Base-by-base conservation (phyloP, 495 filamentous ascomycete species). In the Aspergillus haitiensis region DNA sequence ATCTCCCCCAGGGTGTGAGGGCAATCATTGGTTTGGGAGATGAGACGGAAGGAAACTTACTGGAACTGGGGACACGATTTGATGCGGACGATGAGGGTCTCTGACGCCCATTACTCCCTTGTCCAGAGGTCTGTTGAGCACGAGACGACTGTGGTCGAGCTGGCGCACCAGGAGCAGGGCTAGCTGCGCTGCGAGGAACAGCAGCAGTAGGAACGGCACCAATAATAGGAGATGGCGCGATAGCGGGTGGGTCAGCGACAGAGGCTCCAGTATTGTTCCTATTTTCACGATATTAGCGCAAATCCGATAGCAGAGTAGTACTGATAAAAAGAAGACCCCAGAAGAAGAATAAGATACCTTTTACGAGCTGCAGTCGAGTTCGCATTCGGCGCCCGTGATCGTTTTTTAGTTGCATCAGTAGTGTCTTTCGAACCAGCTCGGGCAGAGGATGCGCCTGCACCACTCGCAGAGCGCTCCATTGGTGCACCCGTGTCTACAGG, bases 391-490 rank as follows among this genome's bases (percentile, higher is more conserved):
- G 85, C 84, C 10, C 88, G 83, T 51, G 83, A 79, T 66, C 89
- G 85, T 68, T 90, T 87, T 79, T 90, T 92, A 65, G 81, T 64
- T 6, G 71, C 73, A 55, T 92, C 90, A 6, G 81, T 78, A 7
- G 71, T 81, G 58, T 86, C 88, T 59, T 82, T 62, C 77, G 86
- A 70, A 76, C 78, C 68, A 33, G 75, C 76, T 55, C 76, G 78
- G 34, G 65, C 77, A 51, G 81, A 79, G 52, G 81, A 78, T 15
- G 76, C 64, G 13, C 70, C 69, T 3, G 77, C 81, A 8, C 79
- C 81, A 67, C 87, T 89, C 69, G 89, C 80, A 35, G 88, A 84
- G 62, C 89, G 86, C 60, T 93, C 90, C 78, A 86, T 85, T 0
- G 84, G 76, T 35, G 81, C 79, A 33, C 81, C 80, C 37, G 78